Evolutionary conservation across 1,284 basidiomycete genomes (phyloP).

Genomic region (Ceratobasidium papillatum): DNA sequence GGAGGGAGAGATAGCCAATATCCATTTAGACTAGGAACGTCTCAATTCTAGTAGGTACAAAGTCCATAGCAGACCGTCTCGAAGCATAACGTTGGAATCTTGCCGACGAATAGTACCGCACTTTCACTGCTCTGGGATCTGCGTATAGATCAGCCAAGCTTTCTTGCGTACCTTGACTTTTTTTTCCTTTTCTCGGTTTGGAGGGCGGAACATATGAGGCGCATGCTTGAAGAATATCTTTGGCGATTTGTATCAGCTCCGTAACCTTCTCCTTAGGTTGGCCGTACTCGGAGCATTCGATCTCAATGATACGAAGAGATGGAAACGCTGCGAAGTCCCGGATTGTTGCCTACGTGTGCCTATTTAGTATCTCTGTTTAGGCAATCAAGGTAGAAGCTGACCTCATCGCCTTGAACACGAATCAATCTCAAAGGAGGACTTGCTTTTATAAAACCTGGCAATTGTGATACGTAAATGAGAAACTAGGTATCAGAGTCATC

Average conservation of each 20-base stretch:
- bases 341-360: background rate
- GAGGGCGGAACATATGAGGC: background rate
- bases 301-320: conserved; percentile 26
- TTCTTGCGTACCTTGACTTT: background rate
- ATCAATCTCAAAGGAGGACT: background rate
- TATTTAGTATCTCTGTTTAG: background rate
- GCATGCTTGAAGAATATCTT: background rate
- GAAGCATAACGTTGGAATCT: background rate
- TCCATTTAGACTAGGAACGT: background rate
- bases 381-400: background rate
- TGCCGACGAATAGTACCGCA: background rate
- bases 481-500: background rate
- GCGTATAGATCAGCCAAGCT: background rate
- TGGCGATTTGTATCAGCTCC: background rate
- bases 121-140: background rate
- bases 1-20: no score
- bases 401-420: background rate
- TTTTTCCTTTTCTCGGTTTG: background rate
- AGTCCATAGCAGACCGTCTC: background rate
- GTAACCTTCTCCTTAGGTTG: background rate
- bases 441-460: background rate
- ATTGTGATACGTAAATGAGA: background rate
- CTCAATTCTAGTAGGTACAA: background rate
- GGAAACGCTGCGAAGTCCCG: background rate
- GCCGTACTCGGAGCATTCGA: background rate